Evolutionary conservation across 371 early-diverging fungal genomes (phyloP), one percentile per base, ranked within the genome.

Genomic region (Haplosporangium sp.): DNA sequence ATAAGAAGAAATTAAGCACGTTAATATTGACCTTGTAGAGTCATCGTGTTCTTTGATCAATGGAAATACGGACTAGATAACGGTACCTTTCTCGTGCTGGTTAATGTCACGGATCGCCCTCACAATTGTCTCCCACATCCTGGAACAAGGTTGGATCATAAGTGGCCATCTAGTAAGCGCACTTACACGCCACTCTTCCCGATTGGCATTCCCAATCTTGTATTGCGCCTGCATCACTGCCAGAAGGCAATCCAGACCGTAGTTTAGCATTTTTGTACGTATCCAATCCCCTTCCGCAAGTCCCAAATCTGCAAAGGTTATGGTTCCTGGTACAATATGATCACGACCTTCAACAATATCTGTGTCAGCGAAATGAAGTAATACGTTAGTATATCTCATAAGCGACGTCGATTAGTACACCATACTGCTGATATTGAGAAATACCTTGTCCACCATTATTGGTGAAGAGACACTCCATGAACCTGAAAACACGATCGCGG

Each of bases 61-160:
- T 29, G 29, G 29, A 29, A 29, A 29, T 29, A 4, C 29, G 29
- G 29, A 29, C 29, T 29, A 4, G 4, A 29, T 29, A 4, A 7
- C 10, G 20, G 11, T 64, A 74, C 74, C 74, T 64, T 66, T 75
- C 37, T 75, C 76, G 7, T 62, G 59, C 20, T 51, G 42, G 50
- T 75, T 75, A 36, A 75, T 55, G 57, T 69, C 66, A n/a, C 68
- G 55, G 5, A 79, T 46, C 12, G 73, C 73, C 23, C 46, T 48
- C 46, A 79, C 73, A 0, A 72, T 64, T 36, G 51, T 62, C 40
- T 79, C 73, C 79, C 79, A 79, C 1, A 68, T 52, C 5, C 52
- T 55, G 20, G 73, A 58, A 23, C 72, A 68, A 11, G 62, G 64
- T 7, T 60, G 57, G 1, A 68, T 72, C 11, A 72, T 36, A 16